Percentiles rank a stretch among this genome's conserved stretches.
phyloP scores from a whole-genome alignment of 176 grass and related monocot species.

The bread wheat (Triticum aestivum) region DNA sequence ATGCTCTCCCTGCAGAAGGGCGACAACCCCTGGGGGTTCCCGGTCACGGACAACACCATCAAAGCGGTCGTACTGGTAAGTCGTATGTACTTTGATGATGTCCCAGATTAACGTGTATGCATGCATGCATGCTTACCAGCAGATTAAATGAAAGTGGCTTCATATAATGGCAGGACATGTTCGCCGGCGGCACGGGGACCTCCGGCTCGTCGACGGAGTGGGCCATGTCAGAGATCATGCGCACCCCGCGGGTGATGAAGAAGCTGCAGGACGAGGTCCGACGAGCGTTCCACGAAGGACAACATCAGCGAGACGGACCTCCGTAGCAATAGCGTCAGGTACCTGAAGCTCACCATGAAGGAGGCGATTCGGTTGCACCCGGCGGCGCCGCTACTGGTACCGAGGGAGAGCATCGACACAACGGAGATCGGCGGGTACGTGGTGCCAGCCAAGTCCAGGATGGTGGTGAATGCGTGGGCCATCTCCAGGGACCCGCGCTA shows the following conservation, averaged over 20 bases:
- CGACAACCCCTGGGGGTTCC: slow-evolving; percentile 28
- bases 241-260: slow-evolving; percentile 32
- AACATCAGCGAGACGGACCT: slow-evolving; percentile 25
- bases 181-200: slow-evolving; percentile 14
- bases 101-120: not conserved
- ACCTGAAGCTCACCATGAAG: slow-evolving; percentile 43
- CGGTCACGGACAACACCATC: slow-evolving; percentile 34
- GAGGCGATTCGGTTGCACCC: slow-evolving; percentile 51
- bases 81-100: not conserved
- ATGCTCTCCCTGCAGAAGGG: slow-evolving; percentile 28
- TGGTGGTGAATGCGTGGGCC: slow-evolving; percentile 47
- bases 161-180: slow-evolving; percentile 2
- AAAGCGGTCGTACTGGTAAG: slow-evolving; percentile 38
- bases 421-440: slow-evolving; percentile 38
- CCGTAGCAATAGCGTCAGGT: not conserved
- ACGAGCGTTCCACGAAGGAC: not conserved
- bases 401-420: slow-evolving; percentile 28
- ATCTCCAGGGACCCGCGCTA: slow-evolving; percentile 38
- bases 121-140: not conserved
- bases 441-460: slow-evolving; percentile 38
- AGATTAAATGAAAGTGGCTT: not conserved
- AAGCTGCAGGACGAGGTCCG: slow-evolving; percentile 40
- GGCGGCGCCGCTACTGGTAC: slow-evolving; percentile 38
- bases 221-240: slow-evolving; percentile 46
- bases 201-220: slow-evolving; percentile 49